A percentile compares a stretch with the other conserved stretches of the same genome.
These are phyloP conservation scores for Coniochaeta ligniaria DNA, from an alignment of 2,329 filamentous ascomycete species.

Conservation along the genomic window DNA sequence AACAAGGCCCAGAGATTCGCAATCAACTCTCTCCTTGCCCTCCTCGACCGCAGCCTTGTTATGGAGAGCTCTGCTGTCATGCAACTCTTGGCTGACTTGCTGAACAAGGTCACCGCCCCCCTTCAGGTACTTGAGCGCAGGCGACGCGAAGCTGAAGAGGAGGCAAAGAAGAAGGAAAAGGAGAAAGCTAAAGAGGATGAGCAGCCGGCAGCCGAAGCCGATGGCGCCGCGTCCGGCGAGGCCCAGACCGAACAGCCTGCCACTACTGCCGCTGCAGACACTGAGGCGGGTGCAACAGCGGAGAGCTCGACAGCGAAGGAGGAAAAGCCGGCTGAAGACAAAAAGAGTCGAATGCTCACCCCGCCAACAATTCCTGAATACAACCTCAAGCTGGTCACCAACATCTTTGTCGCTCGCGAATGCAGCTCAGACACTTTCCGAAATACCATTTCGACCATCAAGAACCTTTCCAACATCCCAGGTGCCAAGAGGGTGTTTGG, in stretches of 20 bases:
- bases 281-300: conserved; percentile 16
- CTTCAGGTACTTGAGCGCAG: conserved; percentile 76
- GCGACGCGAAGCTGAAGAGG: conserved; percentile 64
- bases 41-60: conserved; percentile 89
- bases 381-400: conserved; percentile 90
- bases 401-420: conserved; percentile 91
- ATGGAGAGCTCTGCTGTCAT: conserved; percentile 97
- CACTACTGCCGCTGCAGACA: conserved; percentile 9
- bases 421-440: conserved; percentile 98
- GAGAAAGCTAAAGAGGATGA: conserved; percentile 32
- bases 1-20: conserved; percentile 80
- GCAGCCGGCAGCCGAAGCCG: conserved; percentile 11
- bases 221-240: not conserved
- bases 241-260: not conserved
- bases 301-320: conserved; percentile 27
- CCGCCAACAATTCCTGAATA: conserved; percentile 81
- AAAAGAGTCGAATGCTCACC: conserved; percentile 54
- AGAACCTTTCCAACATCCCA: conserved; percentile 89
- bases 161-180: conserved; percentile 42
- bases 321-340: conserved; percentile 32
- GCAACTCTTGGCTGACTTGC: conserved; percentile 81
- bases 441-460: conserved; percentile 96
- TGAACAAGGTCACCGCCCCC: conserved; percentile 83
- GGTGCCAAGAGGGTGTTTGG: conserved; percentile 86
- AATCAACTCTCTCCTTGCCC: conserved; percentile 79